Conservation (phyloP, 495 filamentous ascomycete genomes). For the Talaromyces stipitatus region DNA sequence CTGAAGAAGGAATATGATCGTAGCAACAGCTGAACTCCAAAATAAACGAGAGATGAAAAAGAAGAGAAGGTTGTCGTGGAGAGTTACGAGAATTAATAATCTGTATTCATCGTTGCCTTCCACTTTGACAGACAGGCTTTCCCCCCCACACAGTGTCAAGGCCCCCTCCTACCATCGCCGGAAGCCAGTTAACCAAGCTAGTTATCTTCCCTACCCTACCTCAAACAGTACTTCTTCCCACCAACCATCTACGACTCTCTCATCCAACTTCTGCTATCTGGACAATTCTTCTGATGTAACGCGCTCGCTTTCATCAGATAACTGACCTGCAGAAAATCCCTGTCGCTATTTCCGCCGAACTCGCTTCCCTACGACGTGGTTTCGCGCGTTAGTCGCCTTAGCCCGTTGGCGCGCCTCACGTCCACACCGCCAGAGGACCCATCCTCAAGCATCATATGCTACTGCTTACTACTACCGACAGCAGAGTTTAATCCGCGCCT, state of each 20-base stretch:
- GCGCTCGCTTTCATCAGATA: not conserved
- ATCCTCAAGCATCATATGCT: conserved; percentile 12
- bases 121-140: not conserved
- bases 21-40: not conserved
- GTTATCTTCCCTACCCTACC: not conserved
- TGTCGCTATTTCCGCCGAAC: not conserved
- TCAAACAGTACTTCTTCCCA: not conserved
- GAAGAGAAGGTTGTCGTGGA: not conserved
- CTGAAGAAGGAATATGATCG: not conserved
- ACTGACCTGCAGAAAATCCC: not conserved
- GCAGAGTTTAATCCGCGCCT: not conserved
- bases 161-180: not conserved
- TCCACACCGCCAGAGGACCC: conserved; percentile 28
- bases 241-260: not conserved
- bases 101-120: not conserved
- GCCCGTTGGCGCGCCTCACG: conserved; percentile 8
- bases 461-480: conserved; percentile 28
- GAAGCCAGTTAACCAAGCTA: not conserved
- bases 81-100: not conserved
- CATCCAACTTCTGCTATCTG: not conserved
- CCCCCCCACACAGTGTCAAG: not conserved
- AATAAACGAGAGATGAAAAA: not conserved
- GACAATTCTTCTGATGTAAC: not conserved
- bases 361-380: conserved; percentile 7
- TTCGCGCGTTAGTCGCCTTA: conserved; percentile 4